Base-by-base conservation (phyloP, 176 grass and related monocot species). In the Triticum urartu region DNA sequence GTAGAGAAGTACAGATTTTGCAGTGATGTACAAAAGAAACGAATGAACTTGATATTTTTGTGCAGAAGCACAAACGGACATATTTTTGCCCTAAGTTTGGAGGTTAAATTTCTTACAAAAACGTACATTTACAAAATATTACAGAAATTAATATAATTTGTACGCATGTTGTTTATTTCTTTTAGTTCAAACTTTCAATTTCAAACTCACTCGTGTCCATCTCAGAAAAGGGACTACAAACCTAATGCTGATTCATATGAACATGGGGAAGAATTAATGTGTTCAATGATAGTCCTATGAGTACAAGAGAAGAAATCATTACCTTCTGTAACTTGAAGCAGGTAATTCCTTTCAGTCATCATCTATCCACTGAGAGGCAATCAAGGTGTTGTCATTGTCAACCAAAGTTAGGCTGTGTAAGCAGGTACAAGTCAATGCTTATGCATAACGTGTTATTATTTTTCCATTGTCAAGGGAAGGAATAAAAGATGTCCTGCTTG, bases 361-460 rank as follows among this genome's bases (percentile, higher is more conserved):
- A 0, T 83, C 86, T 68, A 58, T 34, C 34, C 34, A 83, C 56
- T 12, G 35, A 77, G 78, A 25, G 28, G 36, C 17, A 48, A 54
- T 71, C 21, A 70, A 78, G 36, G 56, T 79, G 30, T 50, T 73
- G 48, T 60, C 20, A 43, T 62, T 63, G 34, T 45, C 63, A 45
- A 84, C 13, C 14, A 64, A 83, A 71, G 81, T 65, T 35, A 64
- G 30, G 54, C 81, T 84, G 72, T 75, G 72, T 75, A 79, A 87
- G 67, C 21, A 1, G 43, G n/a, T 40, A 18, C 20, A 5, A 70
- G 42, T 65, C 32, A 54, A 61, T 64, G 30, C 28, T 68, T 48
- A 47, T 34, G 39, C 25, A 79, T 60, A 17, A 70, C 34, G 25
- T 26, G 20, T 79, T 38, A 34, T 63, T 81, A 21, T 79, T 45